Evolutionary conservation across 1,284 basidiomycete genomes (phyloP), one percentile per base, ranked within the genome.

Genomic region (Ceratobasidium sp.): DNA sequence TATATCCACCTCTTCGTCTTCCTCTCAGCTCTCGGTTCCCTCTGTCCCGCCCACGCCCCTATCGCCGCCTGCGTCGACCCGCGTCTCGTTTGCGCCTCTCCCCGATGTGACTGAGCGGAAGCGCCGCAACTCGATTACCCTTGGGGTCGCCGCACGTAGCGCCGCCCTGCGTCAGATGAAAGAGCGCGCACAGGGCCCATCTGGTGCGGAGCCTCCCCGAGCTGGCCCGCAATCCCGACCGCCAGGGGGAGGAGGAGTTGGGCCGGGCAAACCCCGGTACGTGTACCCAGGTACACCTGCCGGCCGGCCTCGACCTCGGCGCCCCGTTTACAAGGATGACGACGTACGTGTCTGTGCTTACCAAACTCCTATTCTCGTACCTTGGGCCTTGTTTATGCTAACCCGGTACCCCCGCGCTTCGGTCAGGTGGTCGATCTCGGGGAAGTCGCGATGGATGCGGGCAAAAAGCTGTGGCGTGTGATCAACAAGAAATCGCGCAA

Each of bases 111-210:
- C 73, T 2, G 39, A 63, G 15, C 63, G 73, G 39, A 76, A 76
- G 51, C 61, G 73, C 12, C 61, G 73, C 49, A 76, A 76, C 63
- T 76, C 73, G 73, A 76, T 76, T 46, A 76, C 73, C 12, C 73
- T 76, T n/a, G 73, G 73, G n/a, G 73, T 76, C 13, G 73, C 73
- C 7, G 73, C 73, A 7, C 61, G 73, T 12, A 76, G 73, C 26
- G 73, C 73, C n/a, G 55, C 73, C 4, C 61, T 76, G 15, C 73
- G 73, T 3, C 44, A 53, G 20, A 63, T 61, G 33, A 58, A 49
- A 42, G 61, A 64, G 23, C 66, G 49, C 26, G 23, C 71, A 9
- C 70, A 51, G 3, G 23, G 44, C 58, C 39, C 60, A 3, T 9
- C 66, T 20, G n/a, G 58, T 20, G 51, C 51, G 67, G 67, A 33